Evolutionary conservation across 208 protist genomes (phyloP).

Genomic region (Leishmania mexicana): DNA sequence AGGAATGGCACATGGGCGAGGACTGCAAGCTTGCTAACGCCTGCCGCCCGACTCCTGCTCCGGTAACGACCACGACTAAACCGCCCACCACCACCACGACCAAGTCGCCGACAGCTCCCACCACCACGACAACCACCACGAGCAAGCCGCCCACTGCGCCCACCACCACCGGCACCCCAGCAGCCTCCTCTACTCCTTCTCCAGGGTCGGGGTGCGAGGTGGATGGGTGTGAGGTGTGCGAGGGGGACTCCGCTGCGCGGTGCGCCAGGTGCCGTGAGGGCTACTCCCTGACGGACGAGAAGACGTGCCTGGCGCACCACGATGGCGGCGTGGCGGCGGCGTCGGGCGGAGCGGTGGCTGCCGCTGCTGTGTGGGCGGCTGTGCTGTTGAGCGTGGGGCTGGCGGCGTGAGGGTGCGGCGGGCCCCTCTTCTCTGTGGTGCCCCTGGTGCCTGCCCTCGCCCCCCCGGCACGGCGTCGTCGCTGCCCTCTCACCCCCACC

Average conservation of each 20-base stretch:
- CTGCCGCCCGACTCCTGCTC: not conserved
- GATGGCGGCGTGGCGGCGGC: not conserved
- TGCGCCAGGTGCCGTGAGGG: not conserved
- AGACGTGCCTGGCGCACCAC: not conserved
- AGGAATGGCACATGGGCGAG: not conserved
- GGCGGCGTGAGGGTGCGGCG: not conserved
- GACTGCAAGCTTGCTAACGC: not conserved
- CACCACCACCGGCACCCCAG: not conserved
- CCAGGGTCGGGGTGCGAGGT: not conserved
- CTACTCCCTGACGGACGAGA: not conserved
- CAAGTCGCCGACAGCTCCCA: not conserved
- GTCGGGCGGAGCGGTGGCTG: not conserved
- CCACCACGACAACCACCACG: not conserved
- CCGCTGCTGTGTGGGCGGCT: not conserved
- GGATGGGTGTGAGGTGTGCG: not conserved
- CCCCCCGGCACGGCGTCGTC: not conserved
- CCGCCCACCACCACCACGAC: not conserved
- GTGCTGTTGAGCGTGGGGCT: not conserved
- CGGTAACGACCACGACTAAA: not conserved
- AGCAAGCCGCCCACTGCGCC: not conserved
- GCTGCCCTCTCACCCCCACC: not conserved
- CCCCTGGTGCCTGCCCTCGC: not conserved
- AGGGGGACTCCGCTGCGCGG: not conserved
- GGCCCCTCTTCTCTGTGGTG: not conserved
- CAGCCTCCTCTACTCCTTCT: too few relatives aligned